phyloP scores from a whole-genome alignment of 495 filamentous ascomycete species.

The Parathielavia appendiculata region DNA sequence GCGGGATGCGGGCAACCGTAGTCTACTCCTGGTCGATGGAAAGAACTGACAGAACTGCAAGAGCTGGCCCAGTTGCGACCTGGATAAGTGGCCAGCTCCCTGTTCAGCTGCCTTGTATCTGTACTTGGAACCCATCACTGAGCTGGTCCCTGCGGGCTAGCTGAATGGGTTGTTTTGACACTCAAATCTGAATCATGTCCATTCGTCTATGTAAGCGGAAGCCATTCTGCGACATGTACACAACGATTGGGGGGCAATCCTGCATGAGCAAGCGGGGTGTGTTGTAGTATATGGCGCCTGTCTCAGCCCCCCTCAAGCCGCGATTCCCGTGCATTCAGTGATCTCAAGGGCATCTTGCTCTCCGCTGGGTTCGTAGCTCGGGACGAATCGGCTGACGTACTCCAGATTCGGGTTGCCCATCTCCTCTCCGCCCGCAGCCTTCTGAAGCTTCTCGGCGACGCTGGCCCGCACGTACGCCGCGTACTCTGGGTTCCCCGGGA shows the following conservation, averaged over 20 bases:
- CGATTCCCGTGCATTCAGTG: conserved; percentile 53
- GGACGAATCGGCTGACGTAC: conserved; percentile 59
- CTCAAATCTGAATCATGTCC: too few relatives aligned
- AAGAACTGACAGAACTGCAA: too few relatives aligned
- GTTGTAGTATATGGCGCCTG: background rate
- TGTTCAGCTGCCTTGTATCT: too few relatives aligned
- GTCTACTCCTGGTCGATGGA: too few relatives aligned
- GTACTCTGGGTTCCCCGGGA: conserved; percentile 72
- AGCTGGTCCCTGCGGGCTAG: too few relatives aligned
- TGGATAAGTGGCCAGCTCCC: too few relatives aligned
- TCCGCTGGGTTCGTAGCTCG: conserved; percentile 65
- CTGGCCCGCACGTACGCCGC: conserved; percentile 58
- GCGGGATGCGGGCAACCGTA: too few relatives aligned
- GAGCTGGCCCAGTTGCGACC: too few relatives aligned
- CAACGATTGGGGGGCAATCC: background rate
- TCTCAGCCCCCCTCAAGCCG: conserved; percentile 14
- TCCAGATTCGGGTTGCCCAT: conserved; percentile 65
- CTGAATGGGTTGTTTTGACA: too few relatives aligned
- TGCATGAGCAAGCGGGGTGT: background rate
- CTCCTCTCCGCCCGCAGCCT: conserved; percentile 31
- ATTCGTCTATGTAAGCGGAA: too few relatives aligned
- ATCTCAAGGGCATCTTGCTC: conserved; percentile 68
- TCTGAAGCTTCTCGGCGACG: conserved; percentile 46
- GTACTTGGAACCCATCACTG: too few relatives aligned
- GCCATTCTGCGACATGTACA: too few relatives aligned